Conservation (phyloP, 192 early-diverging fungal species). For the Paraglomus brasilianum region DNA sequence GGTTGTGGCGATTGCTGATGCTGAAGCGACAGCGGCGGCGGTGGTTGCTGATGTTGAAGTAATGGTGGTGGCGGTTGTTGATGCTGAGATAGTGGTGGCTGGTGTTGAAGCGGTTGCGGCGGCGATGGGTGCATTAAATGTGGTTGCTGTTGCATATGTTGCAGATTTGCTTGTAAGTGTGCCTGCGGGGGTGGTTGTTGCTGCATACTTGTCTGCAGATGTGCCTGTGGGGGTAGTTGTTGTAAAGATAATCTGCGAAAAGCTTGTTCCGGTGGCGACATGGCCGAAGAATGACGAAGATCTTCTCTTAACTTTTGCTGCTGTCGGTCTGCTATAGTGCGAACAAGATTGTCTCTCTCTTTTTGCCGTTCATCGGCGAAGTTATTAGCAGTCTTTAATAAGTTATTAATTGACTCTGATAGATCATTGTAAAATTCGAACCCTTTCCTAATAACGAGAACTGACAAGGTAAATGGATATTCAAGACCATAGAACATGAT, state of each 20-base stretch:
- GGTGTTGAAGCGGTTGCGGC: constrained; percentile 11
- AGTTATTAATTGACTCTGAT: constrained; percentile 53
- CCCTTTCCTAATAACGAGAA: constrained; percentile 47
- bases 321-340: constrained; percentile 54
- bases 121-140: constrained; percentile 22
- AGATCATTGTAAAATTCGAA: constrained; percentile 70
- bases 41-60: constrained; percentile 27
- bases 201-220: constrained; percentile 29
- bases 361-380: constrained; percentile 59
- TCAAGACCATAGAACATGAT: too few relatives aligned
- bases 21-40: constrained; percentile 17
- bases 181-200: constrained; percentile 1
- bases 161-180: constrained; percentile 16
- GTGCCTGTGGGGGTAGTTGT: constrained; percentile 37
- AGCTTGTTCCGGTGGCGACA: constrained; percentile 20
- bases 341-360: constrained; percentile 60
- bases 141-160: constrained; percentile 6
- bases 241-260: background rate
- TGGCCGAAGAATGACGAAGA: constrained; percentile 30
- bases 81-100: constrained; percentile 32
- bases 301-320: constrained; percentile 62
- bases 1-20: constrained; percentile 27
- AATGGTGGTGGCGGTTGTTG: constrained; percentile 32
- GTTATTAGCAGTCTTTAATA: constrained; percentile 52
- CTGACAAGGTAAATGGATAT: background rate